A percentile compares a stretch with the other conserved stretches of the same genome.
phyloP scores from a whole-genome alignment of 768 basidiomycete genomes.

The Trametes cinnabarina region DNA sequence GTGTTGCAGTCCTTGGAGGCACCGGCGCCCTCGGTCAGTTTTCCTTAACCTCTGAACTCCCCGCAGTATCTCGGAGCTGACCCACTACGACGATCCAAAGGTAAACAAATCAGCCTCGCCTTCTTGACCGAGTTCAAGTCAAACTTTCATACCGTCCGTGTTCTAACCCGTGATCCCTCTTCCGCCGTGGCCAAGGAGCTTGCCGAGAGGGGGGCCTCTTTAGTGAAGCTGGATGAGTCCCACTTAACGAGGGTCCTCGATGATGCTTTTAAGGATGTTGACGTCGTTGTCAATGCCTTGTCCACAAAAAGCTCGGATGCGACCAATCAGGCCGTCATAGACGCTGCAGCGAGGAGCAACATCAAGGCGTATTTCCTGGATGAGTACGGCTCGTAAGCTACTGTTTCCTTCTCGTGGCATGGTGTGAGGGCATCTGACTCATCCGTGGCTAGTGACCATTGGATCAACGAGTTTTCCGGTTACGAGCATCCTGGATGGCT shows the following conservation, averaged over 20 bases:
- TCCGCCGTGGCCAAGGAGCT: conserved; percentile 6
- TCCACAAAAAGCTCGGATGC: neutral
- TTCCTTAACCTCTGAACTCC: neutral
- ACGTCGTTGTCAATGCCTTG: conserved; percentile 25
- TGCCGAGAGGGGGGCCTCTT: conserved; percentile 15
- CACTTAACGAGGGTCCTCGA: conserved; percentile 9
- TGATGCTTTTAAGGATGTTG: conserved; percentile 13
- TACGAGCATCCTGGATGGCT: conserved; percentile 14
- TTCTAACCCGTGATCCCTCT: conserved; percentile 17
- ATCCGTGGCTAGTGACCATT: conserved; percentile 16
- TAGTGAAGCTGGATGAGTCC: conserved; percentile 13
- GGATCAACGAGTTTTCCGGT: conserved; percentile 18
- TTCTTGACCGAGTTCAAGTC: conserved; percentile 17
- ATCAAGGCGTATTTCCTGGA: conserved; percentile 23
- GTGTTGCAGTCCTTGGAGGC: conserved; percentile 5
- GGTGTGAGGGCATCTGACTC: no score
- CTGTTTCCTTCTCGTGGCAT: neutral
- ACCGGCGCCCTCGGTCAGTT: conserved; percentile 12
- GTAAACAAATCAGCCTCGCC: conserved; percentile 8
- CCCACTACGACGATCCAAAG: conserved; percentile 2
- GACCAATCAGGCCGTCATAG: conserved; percentile 6
- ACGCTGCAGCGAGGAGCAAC: neutral
- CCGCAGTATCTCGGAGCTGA: neutral
- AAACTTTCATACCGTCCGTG: conserved; percentile 19
- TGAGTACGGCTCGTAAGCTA: conserved; percentile 21